Conservation (phyloP, 148 eudicot genomes). For the Camellia lanceoleosa region DNA sequence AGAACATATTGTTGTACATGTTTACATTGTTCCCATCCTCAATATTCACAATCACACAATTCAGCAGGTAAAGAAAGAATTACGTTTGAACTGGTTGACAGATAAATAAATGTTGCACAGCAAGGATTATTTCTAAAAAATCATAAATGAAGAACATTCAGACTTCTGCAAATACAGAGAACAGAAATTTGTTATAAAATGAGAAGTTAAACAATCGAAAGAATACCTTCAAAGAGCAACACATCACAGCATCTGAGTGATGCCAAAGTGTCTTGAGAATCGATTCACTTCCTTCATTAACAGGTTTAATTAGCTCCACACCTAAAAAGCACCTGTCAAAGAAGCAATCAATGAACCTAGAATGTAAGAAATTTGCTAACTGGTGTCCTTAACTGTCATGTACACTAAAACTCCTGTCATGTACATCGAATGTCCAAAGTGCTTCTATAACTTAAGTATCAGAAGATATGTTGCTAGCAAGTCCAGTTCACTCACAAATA, state of each 20-base stretch:
- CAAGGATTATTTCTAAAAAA: neutral
- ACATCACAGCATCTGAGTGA: constrained; percentile 58
- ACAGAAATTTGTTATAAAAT: neutral
- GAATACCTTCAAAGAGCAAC: constrained; percentile 63
- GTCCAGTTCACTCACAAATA: neutral
- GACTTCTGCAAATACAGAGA: neutral
- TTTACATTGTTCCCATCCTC: neutral
- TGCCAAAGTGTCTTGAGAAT: constrained; percentile 47
- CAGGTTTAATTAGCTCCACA: constrained; percentile 48
- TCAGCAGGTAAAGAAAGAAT: neutral
- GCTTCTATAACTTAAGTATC: constrained; percentile 9
- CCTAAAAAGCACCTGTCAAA: constrained; percentile 52
- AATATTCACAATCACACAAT: neutral
- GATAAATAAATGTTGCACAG: neutral
- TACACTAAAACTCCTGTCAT: neutral
- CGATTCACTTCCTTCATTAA: constrained; percentile 40
- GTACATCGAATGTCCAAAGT: constrained; percentile 26
- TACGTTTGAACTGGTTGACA: neutral
- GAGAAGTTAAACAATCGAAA: neutral
- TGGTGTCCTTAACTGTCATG: neutral
- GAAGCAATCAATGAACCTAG: neutral
- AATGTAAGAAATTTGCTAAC: neutral
- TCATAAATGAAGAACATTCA: neutral
- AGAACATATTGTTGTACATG: too few relatives aligned
- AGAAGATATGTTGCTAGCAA: neutral